Percentiles rank a stretch among this genome's conserved stretches.
Conservation (phyloP, 2,329 filamentous ascomycete species). For the Lachnum nothofagi region DNA sequence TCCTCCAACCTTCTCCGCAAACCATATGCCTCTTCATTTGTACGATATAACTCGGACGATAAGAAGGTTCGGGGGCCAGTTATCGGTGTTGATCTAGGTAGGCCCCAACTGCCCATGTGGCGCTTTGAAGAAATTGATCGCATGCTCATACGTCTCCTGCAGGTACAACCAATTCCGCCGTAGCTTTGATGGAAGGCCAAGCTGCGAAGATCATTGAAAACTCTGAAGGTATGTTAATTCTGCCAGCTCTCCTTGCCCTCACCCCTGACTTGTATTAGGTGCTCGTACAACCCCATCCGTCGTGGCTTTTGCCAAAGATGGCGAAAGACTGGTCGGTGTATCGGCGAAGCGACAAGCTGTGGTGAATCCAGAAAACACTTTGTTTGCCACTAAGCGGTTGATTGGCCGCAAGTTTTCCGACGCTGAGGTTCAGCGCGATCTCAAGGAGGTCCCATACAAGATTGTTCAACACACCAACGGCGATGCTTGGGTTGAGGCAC, state of each 20-base stretch:
- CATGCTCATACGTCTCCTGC: constrained; percentile 19
- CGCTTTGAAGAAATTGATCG: constrained; percentile 11
- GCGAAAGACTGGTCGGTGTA: constrained; percentile 93
- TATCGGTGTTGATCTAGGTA: constrained; percentile 96
- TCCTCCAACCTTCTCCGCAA: constrained; percentile 63
- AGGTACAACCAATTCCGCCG: constrained; percentile 94
- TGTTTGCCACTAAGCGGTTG: constrained; percentile 97
- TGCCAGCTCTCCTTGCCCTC: constrained; percentile 4
- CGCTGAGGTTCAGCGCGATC: constrained; percentile 87
- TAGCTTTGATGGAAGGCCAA: constrained; percentile 97
- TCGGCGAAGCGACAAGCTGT: constrained; percentile 97
- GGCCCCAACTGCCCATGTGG: constrained; percentile 31
- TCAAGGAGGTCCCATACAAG: constrained; percentile 98
- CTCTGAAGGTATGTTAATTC: constrained; percentile 66
- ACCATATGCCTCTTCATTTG: constrained; percentile 67
- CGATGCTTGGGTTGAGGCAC: constrained; percentile 91
- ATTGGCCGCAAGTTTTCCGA: constrained; percentile 97
- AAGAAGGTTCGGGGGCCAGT: constrained; percentile 91
- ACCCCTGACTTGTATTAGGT: constrained; percentile 45
- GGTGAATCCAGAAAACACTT: constrained; percentile 96
- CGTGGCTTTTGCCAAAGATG: constrained; percentile 91
- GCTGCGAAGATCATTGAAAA: constrained; percentile 95
- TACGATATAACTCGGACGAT: constrained; percentile 69
- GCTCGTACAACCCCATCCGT: constrained; percentile 89
- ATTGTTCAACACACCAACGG: constrained; percentile 96